phyloP scores from a whole-genome alignment of 345 rosid genomes.

The Lumnitzera littorea region DNA sequence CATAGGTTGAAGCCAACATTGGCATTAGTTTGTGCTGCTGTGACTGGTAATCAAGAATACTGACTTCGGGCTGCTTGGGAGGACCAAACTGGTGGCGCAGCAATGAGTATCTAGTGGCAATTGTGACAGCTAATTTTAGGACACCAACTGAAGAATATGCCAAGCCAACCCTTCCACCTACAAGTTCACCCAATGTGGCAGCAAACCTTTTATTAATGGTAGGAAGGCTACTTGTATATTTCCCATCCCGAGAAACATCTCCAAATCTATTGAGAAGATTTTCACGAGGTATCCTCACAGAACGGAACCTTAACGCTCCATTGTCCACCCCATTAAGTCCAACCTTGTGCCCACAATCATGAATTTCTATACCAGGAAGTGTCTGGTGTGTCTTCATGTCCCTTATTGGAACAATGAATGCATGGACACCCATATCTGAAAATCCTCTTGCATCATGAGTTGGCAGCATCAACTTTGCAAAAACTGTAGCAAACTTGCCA shows the following conservation, averaged over 20 bases:
- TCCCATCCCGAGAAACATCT: conserved; percentile 88
- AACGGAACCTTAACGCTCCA: conserved; percentile 80
- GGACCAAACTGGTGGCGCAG: conserved; percentile 98
- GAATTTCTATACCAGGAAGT: conserved; percentile 86
- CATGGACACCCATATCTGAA: conserved; percentile 95
- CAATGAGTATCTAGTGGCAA: conserved; percentile 83
- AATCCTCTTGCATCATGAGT: conserved; percentile 67
- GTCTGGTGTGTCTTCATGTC: conserved; percentile 74
- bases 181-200: conserved; percentile 96
- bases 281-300: conserved; percentile 90
- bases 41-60: conserved; percentile 96
- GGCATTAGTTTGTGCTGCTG: conserved; percentile 99
- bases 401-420: conserved; percentile 93
- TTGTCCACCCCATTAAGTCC: conserved; percentile 98
- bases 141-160: conserved; percentile 86
- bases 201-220: conserved; percentile 91
- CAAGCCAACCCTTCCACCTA: conserved; percentile 92
- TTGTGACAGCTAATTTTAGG: conserved; percentile 70
- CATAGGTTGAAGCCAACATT: conserved; percentile 92
- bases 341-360: conserved; percentile 93
- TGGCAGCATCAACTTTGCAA: conserved; percentile 82
- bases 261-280: conserved; percentile 98
- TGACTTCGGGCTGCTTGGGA: conserved; percentile 89
- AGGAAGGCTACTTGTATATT: conserved; percentile 85
- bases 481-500: conserved; percentile 93